These are phyloP conservation scores for Davidsoniella eucalypti DNA, from an alignment of 2,329 filamentous ascomycete species.

Conservation along the genomic window DNA sequence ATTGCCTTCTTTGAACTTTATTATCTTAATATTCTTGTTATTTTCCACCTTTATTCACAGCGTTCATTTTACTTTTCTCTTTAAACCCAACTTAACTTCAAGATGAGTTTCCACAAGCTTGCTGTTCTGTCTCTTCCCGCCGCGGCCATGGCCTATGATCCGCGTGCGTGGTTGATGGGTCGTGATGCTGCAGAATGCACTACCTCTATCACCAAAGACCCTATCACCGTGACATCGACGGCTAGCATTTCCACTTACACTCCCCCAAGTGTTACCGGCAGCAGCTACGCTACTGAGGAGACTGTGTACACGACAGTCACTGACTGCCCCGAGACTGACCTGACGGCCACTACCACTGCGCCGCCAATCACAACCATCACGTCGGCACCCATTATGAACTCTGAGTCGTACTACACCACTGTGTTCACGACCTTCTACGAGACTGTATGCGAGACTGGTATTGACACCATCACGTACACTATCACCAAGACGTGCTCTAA, in stretches of 20 bases:
- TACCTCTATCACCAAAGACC: background rate
- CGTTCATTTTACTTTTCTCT: background rate
- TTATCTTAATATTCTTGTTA: no score
- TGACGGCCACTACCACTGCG: background rate
- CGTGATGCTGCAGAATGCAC: slow-evolving; percentile 7
- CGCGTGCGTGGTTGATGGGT: slow-evolving; percentile 3
- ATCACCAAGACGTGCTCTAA: slow-evolving; percentile 12
- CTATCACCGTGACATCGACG: background rate
- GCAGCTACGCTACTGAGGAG: background rate
- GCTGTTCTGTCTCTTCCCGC: slow-evolving; percentile 10
- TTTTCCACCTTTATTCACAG: background rate
- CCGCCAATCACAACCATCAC: background rate
- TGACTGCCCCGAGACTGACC: background rate
- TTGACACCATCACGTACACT: slow-evolving; percentile 11
- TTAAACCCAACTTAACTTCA: background rate
- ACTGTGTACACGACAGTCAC: background rate
- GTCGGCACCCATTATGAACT: no score
- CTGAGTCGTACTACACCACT: slow-evolving; percentile 1
- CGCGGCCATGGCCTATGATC: slow-evolving; percentile 6
- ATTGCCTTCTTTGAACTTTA: no score
- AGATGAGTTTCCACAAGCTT: slow-evolving; percentile 8
- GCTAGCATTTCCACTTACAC: background rate
- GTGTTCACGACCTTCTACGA: slow-evolving; percentile 12
- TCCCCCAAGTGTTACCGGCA: background rate
- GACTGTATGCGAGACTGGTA: slow-evolving; percentile 7